Conservation (phyloP, 208 protist genomes). For the Acanthamoeba sp. region DNA sequence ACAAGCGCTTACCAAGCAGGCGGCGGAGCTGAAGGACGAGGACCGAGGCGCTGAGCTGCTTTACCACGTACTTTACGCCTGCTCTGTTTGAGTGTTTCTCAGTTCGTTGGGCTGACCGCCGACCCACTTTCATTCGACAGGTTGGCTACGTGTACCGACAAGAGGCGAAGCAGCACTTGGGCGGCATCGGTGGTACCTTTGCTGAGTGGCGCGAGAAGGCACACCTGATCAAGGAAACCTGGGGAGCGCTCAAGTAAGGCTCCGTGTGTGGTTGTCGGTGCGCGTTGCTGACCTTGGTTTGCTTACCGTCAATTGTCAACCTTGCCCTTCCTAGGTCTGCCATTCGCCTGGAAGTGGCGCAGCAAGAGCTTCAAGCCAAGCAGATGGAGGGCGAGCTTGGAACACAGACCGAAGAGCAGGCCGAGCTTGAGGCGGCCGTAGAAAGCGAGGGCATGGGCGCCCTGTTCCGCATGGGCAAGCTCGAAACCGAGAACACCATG, state of each 20-base stretch:
- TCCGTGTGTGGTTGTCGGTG: background rate
- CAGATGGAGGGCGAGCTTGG: conserved; percentile 43
- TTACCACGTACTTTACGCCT: conserved; percentile 19
- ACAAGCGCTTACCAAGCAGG: background rate
- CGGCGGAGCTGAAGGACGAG: conserved; percentile 61
- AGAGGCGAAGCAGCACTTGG: conserved; percentile 72
- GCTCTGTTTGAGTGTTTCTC: background rate
- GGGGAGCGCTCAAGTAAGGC: conserved; percentile 58
- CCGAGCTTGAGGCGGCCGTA: conserved; percentile 45
- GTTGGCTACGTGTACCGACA: conserved; percentile 72
- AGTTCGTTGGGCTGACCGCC: background rate
- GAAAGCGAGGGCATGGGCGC: conserved; percentile 67
- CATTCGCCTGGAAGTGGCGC: conserved; percentile 45
- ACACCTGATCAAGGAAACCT: conserved; percentile 54
- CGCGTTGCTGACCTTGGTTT: too few relatives aligned
- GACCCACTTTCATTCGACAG: background rate
- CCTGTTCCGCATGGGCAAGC: conserved; percentile 72
- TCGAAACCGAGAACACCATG: conserved; percentile 67
- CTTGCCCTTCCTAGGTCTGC: background rate
- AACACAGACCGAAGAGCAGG: conserved; percentile 54
- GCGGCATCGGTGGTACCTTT: conserved; percentile 48
- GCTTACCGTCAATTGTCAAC: background rate
- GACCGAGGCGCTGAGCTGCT: conserved; percentile 62
- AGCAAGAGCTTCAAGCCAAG: conserved; percentile 60
- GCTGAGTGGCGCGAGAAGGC: conserved; percentile 59